Evolutionary conservation across 116 monocot species (phyloP).

Genomic region (Iris pallida): DNA sequence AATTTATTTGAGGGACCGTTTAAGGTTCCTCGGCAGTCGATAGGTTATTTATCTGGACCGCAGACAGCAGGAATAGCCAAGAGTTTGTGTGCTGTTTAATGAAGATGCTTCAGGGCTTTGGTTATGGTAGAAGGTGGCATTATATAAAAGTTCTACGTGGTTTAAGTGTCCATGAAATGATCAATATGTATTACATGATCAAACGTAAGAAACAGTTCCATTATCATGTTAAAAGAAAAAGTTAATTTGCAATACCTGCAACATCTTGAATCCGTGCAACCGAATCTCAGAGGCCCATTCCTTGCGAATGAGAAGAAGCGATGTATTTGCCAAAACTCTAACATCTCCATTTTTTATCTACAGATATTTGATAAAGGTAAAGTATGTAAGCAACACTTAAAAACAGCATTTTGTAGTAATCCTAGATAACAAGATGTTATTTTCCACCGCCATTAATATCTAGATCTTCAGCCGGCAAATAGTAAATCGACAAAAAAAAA

Average conservation of each 20-base stretch:
- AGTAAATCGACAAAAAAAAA: not conserved
- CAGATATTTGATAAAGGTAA: slow-evolving; percentile 8
- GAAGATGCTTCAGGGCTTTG: too few species aligned
- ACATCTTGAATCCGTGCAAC: slow-evolving; percentile 86
- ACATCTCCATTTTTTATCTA: slow-evolving; percentile 87
- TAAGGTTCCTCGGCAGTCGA: too few species aligned
- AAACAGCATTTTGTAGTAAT: not conserved
- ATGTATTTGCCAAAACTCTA: slow-evolving; percentile 59
- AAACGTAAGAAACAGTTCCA: not conserved
- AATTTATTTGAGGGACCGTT: too few species aligned
- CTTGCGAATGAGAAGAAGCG: slow-evolving; percentile 66
- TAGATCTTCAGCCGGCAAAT: not conserved
- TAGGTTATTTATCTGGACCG: too few species aligned
- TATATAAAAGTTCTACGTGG: too few species aligned
- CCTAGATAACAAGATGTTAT: not conserved
- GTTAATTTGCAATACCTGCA: slow-evolving; percentile 50
- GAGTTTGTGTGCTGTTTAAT: too few species aligned
- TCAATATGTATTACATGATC: too few species aligned
- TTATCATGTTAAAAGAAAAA: not conserved
- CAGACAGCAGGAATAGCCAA: too few species aligned
- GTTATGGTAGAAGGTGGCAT: too few species aligned
- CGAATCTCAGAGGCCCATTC: slow-evolving; percentile 84
- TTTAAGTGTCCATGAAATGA: too few species aligned
- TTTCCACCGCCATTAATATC: not conserved
- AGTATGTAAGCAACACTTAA: not conserved